phyloP scores from a whole-genome alignment of 2,329 filamentous ascomycete genomes.

The Penicillium verrucosum region DNA sequence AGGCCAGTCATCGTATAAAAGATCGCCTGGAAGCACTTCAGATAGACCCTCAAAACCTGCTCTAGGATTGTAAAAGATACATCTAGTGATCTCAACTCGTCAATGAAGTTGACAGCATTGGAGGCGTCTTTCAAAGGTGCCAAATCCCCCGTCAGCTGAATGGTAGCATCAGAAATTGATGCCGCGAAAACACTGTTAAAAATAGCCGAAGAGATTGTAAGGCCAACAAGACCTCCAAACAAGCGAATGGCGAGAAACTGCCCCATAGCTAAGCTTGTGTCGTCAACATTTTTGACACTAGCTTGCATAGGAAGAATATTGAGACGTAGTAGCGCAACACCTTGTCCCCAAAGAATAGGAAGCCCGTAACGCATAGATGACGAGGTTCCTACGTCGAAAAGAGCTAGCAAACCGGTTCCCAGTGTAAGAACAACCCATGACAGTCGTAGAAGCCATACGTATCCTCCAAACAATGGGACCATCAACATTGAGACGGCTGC shows the following conservation, averaged over 20 bases:
- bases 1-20: background rate
- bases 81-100: background rate
- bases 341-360: background rate
- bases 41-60: background rate
- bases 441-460: slow-evolving; percentile 1
- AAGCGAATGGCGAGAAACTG: background rate
- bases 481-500: slow-evolving; percentile 3
- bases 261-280: slow-evolving; percentile 5
- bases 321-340: slow-evolving; percentile 5
- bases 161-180: background rate
- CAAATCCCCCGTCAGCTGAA: background rate
- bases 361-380: slow-evolving; percentile 1
- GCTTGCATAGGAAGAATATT: slow-evolving; percentile 7
- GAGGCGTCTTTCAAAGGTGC: background rate
- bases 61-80: background rate
- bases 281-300: slow-evolving; percentile 4
- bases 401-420: background rate
- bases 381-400: background rate
- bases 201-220: background rate
- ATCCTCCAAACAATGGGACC: background rate
- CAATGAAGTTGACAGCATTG: background rate
- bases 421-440: slow-evolving; percentile 6
- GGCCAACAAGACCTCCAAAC: background rate
- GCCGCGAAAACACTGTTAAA: background rate
- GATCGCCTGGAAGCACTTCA: background rate